These are phyloP conservation scores for Baudoinia panamericana DNA, from an alignment of 495 filamentous ascomycete species.

Conservation along the genomic window DNA sequence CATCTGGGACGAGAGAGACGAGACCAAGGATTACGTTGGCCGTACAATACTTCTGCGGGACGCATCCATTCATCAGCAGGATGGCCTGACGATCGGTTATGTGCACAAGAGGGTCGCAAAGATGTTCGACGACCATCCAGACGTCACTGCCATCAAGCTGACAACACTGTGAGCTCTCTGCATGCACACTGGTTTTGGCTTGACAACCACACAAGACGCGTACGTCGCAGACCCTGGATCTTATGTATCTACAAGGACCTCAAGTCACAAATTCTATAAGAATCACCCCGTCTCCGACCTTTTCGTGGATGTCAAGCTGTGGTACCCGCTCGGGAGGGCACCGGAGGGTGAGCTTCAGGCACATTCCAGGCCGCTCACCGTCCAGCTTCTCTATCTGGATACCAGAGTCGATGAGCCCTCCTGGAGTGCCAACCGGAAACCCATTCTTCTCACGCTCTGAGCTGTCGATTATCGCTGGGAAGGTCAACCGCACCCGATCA, in stretches of 20 bases:
- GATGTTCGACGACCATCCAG: slow-evolving; percentile 16
- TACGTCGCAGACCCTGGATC: slow-evolving; percentile 37
- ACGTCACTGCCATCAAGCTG: slow-evolving; percentile 19
- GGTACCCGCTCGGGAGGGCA: background rate
- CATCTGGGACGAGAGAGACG: slow-evolving; percentile 20
- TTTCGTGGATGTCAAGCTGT: too few species aligned
- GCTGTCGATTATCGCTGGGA: too few species aligned
- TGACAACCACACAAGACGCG: slow-evolving; percentile 19
- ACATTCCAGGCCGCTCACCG: too few species aligned
- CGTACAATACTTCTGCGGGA: slow-evolving; percentile 6
- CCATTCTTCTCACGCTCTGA: too few species aligned
- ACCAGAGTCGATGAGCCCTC: too few species aligned
- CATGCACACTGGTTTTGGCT: background rate
- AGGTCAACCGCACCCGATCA: too few species aligned
- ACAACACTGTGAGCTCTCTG: slow-evolving; percentile 17
- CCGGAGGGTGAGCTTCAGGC: too few species aligned
- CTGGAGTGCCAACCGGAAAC: too few species aligned
- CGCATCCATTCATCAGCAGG: slow-evolving; percentile 3
- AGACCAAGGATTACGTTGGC: slow-evolving; percentile 17
- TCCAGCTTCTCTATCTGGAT: too few species aligned
- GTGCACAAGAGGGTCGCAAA: slow-evolving; percentile 14
- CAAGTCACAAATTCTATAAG: too few species aligned
- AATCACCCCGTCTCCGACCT: too few species aligned
- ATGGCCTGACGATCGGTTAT: slow-evolving; percentile 10
- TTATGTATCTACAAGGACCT: slow-evolving; percentile 23